Evolutionary conservation across 768 basidiomycete genomes (phyloP), one percentile per base, ranked within the genome.

Genomic region (Coprinopsis marcescibilis): DNA sequence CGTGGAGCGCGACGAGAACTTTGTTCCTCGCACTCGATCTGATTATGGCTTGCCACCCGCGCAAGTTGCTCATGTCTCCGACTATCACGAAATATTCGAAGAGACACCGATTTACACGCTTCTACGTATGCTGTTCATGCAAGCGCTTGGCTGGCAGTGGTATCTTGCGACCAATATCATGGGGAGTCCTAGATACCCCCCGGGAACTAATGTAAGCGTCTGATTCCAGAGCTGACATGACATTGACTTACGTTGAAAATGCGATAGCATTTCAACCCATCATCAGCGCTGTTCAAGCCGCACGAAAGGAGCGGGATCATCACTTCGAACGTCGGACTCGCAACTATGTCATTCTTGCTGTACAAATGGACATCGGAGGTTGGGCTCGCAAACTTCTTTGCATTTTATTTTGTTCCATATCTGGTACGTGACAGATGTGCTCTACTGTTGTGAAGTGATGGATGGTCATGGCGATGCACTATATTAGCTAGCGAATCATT

Each of bases 1-100:
- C 2, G 75, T 89, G 50, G 85, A 84, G 57, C 71, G 83, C n/a
- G 88, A 92, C 52, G 85, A 89, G 62, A 88, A 88, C 56, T 85
- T 75, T 51, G 77, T 87, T 17, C 83, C 82, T 48, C 68, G 70
- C 29, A 72, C 72, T 17, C 67, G 69, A 20, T 60, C 68, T 10
- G 64, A 77, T 43, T 73, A 72, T 44, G 57, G 59, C 3, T 63
- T 80, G 10, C 77, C 76, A 7, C 55, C 72, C 1, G 65, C 68
- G 46, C 51, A 52, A 6, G 55, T 53, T 15, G 69, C 73, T 1
- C 60, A 61, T 11, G 48, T 60, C 15, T 48, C 59, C 11, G 74
- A 77, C 52, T 78, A 78, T 50, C 69, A 72, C 30, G 75, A 77
- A 37, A 62, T 75, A 12, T 77, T 77, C 46, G 77, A 76, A 46